phyloP scores from a whole-genome alignment of 352 stramenopile species.

The Phytophthora foliorum region DNA sequence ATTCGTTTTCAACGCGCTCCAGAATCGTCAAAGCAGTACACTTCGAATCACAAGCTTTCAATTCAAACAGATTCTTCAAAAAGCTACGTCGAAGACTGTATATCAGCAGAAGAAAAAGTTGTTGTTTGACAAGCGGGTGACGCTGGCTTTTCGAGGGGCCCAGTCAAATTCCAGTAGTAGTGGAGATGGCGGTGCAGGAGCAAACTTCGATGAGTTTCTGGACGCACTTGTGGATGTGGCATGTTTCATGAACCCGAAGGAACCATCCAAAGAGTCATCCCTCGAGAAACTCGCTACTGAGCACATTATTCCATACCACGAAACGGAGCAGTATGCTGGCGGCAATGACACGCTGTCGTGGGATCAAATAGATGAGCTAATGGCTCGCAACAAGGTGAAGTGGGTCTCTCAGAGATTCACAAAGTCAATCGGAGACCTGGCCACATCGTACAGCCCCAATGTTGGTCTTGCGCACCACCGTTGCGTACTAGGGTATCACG shows the following conservation, averaged over 20 bases:
- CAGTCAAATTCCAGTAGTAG: slow-evolving; percentile 28
- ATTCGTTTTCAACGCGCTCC: slow-evolving; percentile 67
- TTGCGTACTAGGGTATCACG: slow-evolving; percentile 56
- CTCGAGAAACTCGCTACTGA: slow-evolving; percentile 50
- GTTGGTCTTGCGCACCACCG: slow-evolving; percentile 36
- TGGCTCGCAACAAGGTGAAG: slow-evolving; percentile 35
- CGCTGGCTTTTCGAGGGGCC: slow-evolving; percentile 33
- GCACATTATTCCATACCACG: slow-evolving; percentile 53
- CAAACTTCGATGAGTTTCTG: slow-evolving; percentile 68
- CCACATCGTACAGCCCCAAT: slow-evolving; percentile 58
- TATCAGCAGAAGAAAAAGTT: slow-evolving; percentile 48
- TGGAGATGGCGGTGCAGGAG: slow-evolving; percentile 29
- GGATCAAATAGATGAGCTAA: slow-evolving; percentile 50
- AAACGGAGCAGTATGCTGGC: slow-evolving; percentile 33
- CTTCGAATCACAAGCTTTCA: slow-evolving; percentile 68
- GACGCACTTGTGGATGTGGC: slow-evolving; percentile 68
- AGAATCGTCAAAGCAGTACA: slow-evolving; percentile 55
- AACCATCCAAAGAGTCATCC: slow-evolving; percentile 40
- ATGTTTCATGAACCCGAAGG: slow-evolving; percentile 47
- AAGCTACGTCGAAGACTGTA: slow-evolving; percentile 30
- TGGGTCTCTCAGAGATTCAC: slow-evolving; percentile 51
- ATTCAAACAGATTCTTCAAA: slow-evolving; percentile 71
- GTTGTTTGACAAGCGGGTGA: slow-evolving; percentile 52
- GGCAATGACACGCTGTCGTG: slow-evolving; percentile 38
- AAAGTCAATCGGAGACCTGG: slow-evolving; percentile 52